A percentile compares a stretch with the other conserved stretches of the same genome.
phyloP scores from a whole-genome alignment of 1,284 basidiomycete species.

The Pisolithus thermaeus region DNA sequence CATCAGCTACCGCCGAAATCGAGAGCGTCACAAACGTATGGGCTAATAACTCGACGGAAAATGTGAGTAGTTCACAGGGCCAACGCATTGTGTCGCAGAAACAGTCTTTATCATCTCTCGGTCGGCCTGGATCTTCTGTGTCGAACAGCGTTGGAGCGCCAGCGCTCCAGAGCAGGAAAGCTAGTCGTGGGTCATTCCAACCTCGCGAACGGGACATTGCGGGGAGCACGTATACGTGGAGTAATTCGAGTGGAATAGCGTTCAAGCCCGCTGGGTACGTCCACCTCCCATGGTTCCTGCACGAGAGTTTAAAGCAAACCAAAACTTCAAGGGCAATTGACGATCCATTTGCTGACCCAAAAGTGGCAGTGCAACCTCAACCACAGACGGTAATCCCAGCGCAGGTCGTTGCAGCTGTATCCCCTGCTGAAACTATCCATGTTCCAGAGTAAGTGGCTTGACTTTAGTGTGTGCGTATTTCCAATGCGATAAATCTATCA shows the following conservation, averaged over 20 bases:
- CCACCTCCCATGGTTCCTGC: conserved; percentile 15
- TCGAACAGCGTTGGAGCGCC: conserved; percentile 14
- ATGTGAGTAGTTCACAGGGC: conserved; percentile 13
- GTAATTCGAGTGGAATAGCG: conserved; percentile 20
- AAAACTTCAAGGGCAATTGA: conserved; percentile 22
- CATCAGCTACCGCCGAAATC: conserved; percentile 19
- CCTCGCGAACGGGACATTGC: conserved; percentile 27
- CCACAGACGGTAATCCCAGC: conserved; percentile 5
- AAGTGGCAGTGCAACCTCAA: conserved; percentile 5
- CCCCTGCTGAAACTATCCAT: conserved; percentile 24
- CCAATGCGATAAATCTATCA: conserved; percentile 6
- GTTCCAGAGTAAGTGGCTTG: conserved; percentile 19
- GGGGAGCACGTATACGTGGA: conserved; percentile 29
- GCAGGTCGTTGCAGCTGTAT: conserved; percentile 11
- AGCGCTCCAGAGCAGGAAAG: conserved; percentile 17
- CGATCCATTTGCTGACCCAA: conserved; percentile 38
- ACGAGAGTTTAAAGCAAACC: not conserved
- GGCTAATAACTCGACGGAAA: conserved; percentile 20
- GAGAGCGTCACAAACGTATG: conserved; percentile 24
- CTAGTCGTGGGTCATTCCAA: conserved; percentile 18
- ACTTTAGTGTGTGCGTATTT: conserved; percentile 5
- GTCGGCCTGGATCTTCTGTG: conserved; percentile 23
- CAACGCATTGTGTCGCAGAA: conserved; percentile 14
- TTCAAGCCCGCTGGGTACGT: conserved; percentile 12
- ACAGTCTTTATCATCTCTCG: conserved; percentile 22